Evolutionary conservation across 176 grass and related monocot genomes (phyloP), one percentile per base, ranked within the genome.

Genomic region (Oropetium thomaeum): DNA sequence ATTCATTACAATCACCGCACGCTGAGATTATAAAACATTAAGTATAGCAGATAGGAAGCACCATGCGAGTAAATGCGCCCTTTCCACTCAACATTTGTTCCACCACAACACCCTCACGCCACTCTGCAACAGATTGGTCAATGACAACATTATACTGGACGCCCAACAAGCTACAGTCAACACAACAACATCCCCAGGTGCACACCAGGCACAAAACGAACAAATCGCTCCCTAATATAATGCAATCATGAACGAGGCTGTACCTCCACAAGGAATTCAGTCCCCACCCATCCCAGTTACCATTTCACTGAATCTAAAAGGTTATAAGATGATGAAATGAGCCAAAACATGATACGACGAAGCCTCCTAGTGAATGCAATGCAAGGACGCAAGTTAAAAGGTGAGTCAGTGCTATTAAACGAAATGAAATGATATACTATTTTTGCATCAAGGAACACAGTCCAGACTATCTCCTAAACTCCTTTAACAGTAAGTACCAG

Each of bases 371-470:
- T 48, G 15, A 22, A 81, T 62, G 73, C 37, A 38, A 60, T 34
- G 77, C 63, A 54, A 27, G 25, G 22, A 55, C 40, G 43, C 67
- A 74, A 73, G 78, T 77, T 71, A 65, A 82, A 32, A 74, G 49
- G 73, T 59, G 43, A 66, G 65, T 62, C 38, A 64, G 79, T 69
- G 40, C 44, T 67, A 73, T 61, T 73, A 79, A 78, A 87, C 77
- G 4, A 62, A 83, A 60, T 16, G 68, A 27, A 44, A n/a, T n/a
- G 32, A 82, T 66, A 44, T 79, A 76, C 70, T 67, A 10, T 27
- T 44, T 79, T 83, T 7, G 61, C 74, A 10, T 52, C 43, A 83
- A 66, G 68, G 85, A 78, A 83, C 49, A 49, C 79, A 87, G 67
- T 69, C 66, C 74, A 74, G 72, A 74, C 42, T 78, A 83, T 73